Evolutionary conservation across 2,329 filamentous ascomycete species (phyloP).

Genomic region (Septoria petroselini): DNA sequence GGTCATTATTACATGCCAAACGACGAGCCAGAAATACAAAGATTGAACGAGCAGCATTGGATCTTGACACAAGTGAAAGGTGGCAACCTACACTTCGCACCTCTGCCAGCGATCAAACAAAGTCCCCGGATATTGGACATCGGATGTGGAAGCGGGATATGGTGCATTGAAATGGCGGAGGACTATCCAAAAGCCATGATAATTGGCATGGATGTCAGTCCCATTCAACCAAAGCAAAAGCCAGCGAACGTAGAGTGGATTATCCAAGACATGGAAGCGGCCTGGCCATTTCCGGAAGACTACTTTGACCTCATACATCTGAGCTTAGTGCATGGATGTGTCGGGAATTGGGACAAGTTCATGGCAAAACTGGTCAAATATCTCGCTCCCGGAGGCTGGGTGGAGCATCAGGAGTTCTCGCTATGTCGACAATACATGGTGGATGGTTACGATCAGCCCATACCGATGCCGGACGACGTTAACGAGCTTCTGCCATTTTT

Average conservation of each 20-base stretch:
- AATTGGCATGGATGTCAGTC: constrained; percentile 28
- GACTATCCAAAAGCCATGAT: constrained; percentile 27
- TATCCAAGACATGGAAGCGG: constrained; percentile 24
- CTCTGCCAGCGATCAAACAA: constrained; percentile 14
- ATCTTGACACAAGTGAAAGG: constrained; percentile 26
- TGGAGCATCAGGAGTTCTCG: constrained; percentile 37
- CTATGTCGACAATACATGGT: constrained; percentile 23
- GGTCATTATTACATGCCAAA: constrained; percentile 31
- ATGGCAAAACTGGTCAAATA: constrained; percentile 21
- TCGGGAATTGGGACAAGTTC: constrained; percentile 25
- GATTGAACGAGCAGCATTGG: constrained; percentile 30
- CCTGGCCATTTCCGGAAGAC: constrained; percentile 26
- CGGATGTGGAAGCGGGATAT: constrained; percentile 30
- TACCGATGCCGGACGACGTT: constrained; percentile 18
- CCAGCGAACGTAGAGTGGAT: constrained; percentile 29
- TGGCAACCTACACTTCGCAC: constrained; percentile 21
- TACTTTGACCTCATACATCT: constrained; percentile 29
- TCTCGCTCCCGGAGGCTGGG: constrained; percentile 35
- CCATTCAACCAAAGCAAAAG: constrained; percentile 27
- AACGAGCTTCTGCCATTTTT: constrained; percentile 21
- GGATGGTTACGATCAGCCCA: constrained; percentile 13
- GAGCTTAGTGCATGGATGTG: constrained; percentile 30
- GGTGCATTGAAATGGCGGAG: constrained; percentile 28
- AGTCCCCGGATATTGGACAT: constrained; percentile 23
- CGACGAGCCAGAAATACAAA: constrained; percentile 29